Conservation (phyloP, 805 yeast genomes). For the Candida maris region DNA sequence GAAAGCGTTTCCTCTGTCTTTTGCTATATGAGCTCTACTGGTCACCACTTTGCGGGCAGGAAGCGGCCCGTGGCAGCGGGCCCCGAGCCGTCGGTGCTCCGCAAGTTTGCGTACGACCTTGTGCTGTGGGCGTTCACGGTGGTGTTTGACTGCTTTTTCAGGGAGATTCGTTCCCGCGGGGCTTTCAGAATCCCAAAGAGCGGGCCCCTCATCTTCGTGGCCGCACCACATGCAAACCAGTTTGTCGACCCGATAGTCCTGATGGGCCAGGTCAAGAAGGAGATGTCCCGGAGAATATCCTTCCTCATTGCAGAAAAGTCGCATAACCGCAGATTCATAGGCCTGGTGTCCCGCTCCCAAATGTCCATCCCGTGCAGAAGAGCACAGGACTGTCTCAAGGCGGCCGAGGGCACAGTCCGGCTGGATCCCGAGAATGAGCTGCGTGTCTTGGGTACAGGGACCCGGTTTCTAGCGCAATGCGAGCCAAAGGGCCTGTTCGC, state of each 20-base stretch:
- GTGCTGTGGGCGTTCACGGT: conserved; percentile 45
- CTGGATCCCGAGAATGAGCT: conserved; percentile 44
- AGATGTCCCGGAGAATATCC: conserved; percentile 45
- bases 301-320: conserved; percentile 54
- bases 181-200: conserved; percentile 56
- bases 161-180: conserved; percentile 73
- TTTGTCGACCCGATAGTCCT: conserved; percentile 73
- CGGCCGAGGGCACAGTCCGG: conserved; percentile 64
- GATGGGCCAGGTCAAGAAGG: conserved; percentile 68
- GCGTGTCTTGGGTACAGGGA: conserved; percentile 58
- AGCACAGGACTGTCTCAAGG: conserved; percentile 78
- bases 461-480: conserved; percentile 63
- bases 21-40: too few relatives aligned
- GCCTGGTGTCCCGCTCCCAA: conserved; percentile 70
- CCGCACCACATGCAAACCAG: conserved; percentile 85
- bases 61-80: too few relatives aligned
- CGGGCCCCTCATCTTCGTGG: conserved; percentile 73
- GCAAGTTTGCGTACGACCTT: conserved; percentile 47
- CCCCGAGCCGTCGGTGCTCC: conserved; percentile 35
- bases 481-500: conserved; percentile 65
- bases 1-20: too few relatives aligned
- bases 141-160: conserved; percentile 58
- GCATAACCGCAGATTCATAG: conserved; percentile 53
- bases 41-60: too few relatives aligned
- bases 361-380: conserved; percentile 87